Base-by-base conservation (phyloP, 306 rosid species). In the Sindora glabra region DNA sequence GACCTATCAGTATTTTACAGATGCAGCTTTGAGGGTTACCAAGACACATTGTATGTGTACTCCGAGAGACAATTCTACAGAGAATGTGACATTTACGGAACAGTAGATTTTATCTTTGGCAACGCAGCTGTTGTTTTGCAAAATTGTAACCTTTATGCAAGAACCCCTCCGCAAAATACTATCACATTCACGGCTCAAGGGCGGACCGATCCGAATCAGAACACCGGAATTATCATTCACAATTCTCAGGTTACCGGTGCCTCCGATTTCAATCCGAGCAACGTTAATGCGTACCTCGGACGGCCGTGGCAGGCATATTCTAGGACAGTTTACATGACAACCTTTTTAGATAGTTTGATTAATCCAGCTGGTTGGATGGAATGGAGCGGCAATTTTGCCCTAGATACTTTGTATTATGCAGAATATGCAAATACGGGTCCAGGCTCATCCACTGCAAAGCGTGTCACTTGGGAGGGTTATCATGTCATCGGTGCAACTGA, bases 71-170 rank as follows among this genome's bases (percentile, higher is more conserved):
- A 81, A 64, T 81, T 81, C 33, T 81, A 77, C 29, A 66, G 58
- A n/a, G 78, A 81, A 64, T 81, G 86, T 48, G 67, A 81, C 72
- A 73, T 81, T 9, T 77, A 77, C 16, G 86, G 86, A 23, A 81
- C 86, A 1, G 86, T 81, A 1, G 83, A 81, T 41, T 81, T 81
- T 9, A 81, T 81, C 9, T 81, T 81, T 14, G 86, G 86, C 18
- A 81, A 81, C 5, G 86, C 86, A 1, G 86, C 83, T 0, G 86
- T 77, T 3, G 86, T 81, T 12, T 8, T 81, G 5, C 86, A 81
- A 53, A 69, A 67, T 3, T 74, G 71, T 40, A 77, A 77, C 49
- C 77, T 81, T 15, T 77, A 52, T 53, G 75, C 79, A 0, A 70
- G 73, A 1, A 61, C 58, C 5, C 86, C 82, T 17, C 79, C 82